phyloP scores from a whole-genome alignment of 2,329 filamentous ascomycete species.

The Samsoniella hepiali region DNA sequence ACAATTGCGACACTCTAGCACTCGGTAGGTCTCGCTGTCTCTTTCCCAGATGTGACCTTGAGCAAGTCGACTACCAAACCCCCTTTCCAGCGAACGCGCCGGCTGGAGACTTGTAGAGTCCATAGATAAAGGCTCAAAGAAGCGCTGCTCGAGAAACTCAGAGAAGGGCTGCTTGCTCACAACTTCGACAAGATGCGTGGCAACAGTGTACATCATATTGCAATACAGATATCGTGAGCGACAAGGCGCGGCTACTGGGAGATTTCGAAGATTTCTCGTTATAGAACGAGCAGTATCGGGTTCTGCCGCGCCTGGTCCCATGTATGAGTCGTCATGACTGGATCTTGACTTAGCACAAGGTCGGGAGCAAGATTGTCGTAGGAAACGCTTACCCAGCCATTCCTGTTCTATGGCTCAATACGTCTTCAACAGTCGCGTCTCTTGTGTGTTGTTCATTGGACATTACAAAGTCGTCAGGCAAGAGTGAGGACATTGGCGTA shows the following conservation, averaged over 20 bases:
- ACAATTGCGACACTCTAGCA: constrained; percentile 17
- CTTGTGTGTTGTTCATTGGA: too few species aligned
- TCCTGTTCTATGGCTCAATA: too few species aligned
- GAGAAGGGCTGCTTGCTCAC: constrained; percentile 22
- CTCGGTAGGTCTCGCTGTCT: constrained; percentile 8
- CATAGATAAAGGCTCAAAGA: constrained; percentile 28
- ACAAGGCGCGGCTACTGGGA: constrained; percentile 23
- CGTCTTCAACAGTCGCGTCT: too few species aligned
- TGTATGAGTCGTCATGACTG: background rate
- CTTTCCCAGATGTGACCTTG: constrained; percentile 23
- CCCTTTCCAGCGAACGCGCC: constrained; percentile 17
- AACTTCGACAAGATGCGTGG: constrained; percentile 26
- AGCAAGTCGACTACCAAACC: constrained; percentile 23
- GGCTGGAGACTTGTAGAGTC: constrained; percentile 25
- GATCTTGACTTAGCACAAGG: too few species aligned
- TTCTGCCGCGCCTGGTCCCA: constrained; percentile 20
- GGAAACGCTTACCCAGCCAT: too few species aligned
- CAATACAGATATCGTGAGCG: constrained; percentile 26
- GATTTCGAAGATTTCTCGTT: constrained; percentile 28
- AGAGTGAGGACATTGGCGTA: constrained; percentile 23
- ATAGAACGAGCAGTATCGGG: constrained; percentile 25
- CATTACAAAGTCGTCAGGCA: constrained; percentile 28
- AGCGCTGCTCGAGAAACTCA: constrained; percentile 23
- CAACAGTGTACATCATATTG: constrained; percentile 29
- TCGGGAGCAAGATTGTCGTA: too few species aligned